Evolutionary conservation across 73 alveolate species (phyloP).

Genomic region (Paramecium biaurelia): DNA sequence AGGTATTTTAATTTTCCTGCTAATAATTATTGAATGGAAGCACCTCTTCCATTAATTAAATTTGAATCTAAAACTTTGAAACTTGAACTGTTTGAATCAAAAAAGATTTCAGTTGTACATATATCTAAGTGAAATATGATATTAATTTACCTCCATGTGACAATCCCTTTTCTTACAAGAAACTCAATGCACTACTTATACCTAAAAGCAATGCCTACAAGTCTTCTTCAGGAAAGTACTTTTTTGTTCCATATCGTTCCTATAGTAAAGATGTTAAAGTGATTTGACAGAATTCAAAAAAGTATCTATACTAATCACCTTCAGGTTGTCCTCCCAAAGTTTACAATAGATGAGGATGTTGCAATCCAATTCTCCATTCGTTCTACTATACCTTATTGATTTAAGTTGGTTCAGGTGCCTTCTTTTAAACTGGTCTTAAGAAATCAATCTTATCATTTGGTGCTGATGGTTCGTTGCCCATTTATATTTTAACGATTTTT

Average conservation of each 20-base stretch:
- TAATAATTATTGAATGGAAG: not conserved
- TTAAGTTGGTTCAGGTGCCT: not conserved
- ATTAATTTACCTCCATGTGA: constrained; percentile 26
- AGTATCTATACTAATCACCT: constrained; percentile 34
- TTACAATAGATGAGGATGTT: constrained; percentile 40
- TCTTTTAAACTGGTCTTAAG: not conserved
- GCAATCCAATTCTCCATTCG: constrained; percentile 48
- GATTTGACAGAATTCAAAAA: constrained; percentile 17
- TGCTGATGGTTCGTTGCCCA: constrained; percentile 53
- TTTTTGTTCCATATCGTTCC: constrained; percentile 45
- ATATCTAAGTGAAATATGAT: not conserved
- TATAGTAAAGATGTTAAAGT: not conserved
- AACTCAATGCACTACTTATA: constrained; percentile 27
- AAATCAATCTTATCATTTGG: constrained; percentile 19
- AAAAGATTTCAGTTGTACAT: constrained; percentile 3
- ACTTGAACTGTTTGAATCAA: constrained; percentile 1
- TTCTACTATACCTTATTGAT: not conserved
- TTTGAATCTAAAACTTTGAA: constrained; percentile 49
- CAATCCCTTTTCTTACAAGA: constrained; percentile 29
- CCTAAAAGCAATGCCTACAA: constrained; percentile 22
- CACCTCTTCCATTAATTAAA: constrained; percentile 46
- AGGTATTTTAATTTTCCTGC: not conserved
- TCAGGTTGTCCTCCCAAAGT: constrained; percentile 40
- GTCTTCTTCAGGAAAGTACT: constrained; percentile 52
- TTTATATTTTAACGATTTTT: constrained; percentile 30